phyloP scores from a whole-genome alignment of 768 basidiomycete genomes.

The Galerina marginata region DNA sequence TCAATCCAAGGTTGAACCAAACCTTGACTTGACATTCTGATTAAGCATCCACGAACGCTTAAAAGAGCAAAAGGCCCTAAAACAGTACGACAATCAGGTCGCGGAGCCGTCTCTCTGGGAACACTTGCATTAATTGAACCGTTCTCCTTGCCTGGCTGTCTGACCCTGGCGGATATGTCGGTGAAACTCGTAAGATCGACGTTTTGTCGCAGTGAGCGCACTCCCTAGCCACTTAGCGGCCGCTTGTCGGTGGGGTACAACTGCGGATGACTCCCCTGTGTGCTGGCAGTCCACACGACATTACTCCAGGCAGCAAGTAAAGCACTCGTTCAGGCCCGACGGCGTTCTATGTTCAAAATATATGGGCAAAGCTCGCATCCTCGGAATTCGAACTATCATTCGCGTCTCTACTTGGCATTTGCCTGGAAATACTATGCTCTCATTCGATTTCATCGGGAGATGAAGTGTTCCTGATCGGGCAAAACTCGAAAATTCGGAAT shows the following conservation, averaged over 20 bases:
- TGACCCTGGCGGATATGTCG: background rate
- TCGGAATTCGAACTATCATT: background rate
- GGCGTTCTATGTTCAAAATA: background rate
- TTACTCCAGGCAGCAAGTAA: background rate
- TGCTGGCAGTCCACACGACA: no score
- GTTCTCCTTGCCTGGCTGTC: background rate
- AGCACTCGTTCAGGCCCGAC: background rate
- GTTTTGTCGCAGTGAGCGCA: no score
- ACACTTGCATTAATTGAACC: background rate
- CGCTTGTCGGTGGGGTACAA: no score
- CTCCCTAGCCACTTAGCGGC: no score
- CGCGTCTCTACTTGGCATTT: background rate
- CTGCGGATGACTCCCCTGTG: no score
- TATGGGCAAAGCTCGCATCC: background rate
- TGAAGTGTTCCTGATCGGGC: no score
- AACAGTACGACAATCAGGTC: slow-evolving; percentile 4
- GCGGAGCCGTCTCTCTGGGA: background rate
- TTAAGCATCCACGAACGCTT: background rate
- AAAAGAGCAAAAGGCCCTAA: background rate
- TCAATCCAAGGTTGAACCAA: background rate
- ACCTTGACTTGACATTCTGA: background rate
- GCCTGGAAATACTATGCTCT: no score
- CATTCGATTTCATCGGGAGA: no score
- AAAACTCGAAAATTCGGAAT: no score
- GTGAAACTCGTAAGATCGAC: background rate